These are phyloP conservation scores for Capsicum baccatum DNA, from an alignment of 257 asterid genomes.

Conservation along the genomic window DNA sequence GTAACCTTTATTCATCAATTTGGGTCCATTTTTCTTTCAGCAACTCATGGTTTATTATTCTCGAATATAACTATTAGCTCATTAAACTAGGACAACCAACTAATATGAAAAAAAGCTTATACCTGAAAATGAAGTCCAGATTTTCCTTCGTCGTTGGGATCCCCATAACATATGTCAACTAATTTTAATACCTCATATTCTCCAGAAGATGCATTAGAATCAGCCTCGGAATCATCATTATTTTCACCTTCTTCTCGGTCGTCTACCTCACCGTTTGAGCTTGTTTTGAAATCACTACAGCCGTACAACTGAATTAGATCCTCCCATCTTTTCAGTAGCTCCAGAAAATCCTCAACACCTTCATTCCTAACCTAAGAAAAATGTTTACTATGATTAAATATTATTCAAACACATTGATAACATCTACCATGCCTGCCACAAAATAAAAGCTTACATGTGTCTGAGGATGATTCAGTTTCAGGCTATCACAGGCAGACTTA, in stretches of 20 bases:
- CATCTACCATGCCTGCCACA: slow-evolving; percentile 4
- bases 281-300: slow-evolving; percentile 46
- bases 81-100: slow-evolving; percentile 17
- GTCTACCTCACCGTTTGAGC: slow-evolving; percentile 40
- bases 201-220: slow-evolving; percentile 45
- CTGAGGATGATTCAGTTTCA: slow-evolving; percentile 89
- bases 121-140: slow-evolving; percentile 76
- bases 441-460: slow-evolving; percentile 55
- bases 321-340: slow-evolving; percentile 78
- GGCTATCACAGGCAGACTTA: slow-evolving; percentile 80
- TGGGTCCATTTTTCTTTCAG: neutral
- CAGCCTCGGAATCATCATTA: slow-evolving; percentile 30
- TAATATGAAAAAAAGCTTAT: slow-evolving; percentile 14
- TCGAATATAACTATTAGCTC: neutral
- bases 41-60: neutral
- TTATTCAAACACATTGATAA: slow-evolving; percentile 1
- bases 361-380: slow-evolving; percentile 78
- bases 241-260: slow-evolving; percentile 43
- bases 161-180: slow-evolving; percentile 75
- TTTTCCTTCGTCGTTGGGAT: slow-evolving; percentile 63
- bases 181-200: slow-evolving; percentile 68
- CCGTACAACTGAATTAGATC: slow-evolving; percentile 56
- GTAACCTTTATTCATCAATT: neutral
- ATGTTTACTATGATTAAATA: slow-evolving; percentile 26
- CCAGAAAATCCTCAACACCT: slow-evolving; percentile 77